These are phyloP conservation scores for Chlorella sp. DNA, from an alignment of 139 green algal genomes.

Conservation along the genomic window DNA sequence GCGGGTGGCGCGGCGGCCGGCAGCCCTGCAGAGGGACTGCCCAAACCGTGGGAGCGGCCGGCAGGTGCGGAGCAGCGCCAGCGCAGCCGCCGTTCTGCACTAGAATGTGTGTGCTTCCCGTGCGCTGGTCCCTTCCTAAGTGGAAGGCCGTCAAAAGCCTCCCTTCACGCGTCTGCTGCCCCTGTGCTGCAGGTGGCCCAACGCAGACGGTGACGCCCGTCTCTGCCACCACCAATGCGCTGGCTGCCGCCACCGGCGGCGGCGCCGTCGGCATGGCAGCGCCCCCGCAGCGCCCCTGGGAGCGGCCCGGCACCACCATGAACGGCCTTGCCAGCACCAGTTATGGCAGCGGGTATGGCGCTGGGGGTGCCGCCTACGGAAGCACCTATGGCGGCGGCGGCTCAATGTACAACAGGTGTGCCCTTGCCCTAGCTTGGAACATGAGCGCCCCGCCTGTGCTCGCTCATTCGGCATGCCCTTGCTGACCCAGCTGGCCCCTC, in stretches of 20 bases:
- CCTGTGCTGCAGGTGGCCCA: neutral
- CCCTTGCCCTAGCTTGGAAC: too few relatives aligned
- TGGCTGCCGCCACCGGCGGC: slow-evolving; percentile 3
- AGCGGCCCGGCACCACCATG: slow-evolving; percentile 33
- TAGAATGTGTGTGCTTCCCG: neutral
- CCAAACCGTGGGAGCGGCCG: slow-evolving; percentile 73
- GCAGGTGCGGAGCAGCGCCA: slow-evolving; percentile 8
- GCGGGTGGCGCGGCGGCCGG: neutral
- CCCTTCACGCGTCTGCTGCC: neutral
- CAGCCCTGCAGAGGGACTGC: slow-evolving; percentile 39
- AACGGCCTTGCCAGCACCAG: slow-evolving; percentile 4
- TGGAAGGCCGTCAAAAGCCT: too few relatives aligned
- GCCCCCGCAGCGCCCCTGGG: slow-evolving; percentile 48
- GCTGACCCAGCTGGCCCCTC: neutral
- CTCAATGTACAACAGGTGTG: neutral
- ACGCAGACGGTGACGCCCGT: neutral
- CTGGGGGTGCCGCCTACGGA: neutral
- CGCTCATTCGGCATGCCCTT: neutral
- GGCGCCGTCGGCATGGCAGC: neutral
- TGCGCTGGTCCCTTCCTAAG: neutral
- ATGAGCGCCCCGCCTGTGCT: neutral
- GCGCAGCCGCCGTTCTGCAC: slow-evolving; percentile 37
- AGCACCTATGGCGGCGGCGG: slow-evolving; percentile 36
- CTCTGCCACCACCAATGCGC: slow-evolving; percentile 1
- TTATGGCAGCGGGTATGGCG: slow-evolving; percentile 9